Conservation (phyloP, 352 stramenopile species). For the Thraustochytrium striatum region DNA sequence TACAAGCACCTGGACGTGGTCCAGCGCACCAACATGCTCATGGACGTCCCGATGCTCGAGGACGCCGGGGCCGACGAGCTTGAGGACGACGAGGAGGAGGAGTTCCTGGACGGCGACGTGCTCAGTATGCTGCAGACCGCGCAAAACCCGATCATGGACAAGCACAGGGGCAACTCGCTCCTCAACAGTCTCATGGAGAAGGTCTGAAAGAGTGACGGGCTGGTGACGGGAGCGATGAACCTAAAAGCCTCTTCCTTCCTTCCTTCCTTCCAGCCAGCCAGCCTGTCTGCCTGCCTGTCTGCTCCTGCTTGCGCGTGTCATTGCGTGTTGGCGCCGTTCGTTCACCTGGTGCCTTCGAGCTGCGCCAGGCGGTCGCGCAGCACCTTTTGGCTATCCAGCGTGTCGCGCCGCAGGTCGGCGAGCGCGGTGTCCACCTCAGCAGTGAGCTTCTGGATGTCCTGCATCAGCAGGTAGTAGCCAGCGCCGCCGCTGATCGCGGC, state of each 20-base stretch:
- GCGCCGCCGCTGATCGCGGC: slow-evolving; percentile 3
- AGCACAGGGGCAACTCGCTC: too few relatives aligned
- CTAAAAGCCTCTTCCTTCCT: too few relatives aligned
- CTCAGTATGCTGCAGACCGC: slow-evolving; percentile 12
- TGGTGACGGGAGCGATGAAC: too few relatives aligned
- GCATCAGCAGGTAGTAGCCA: slow-evolving; percentile 38
- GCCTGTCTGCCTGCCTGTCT: too few relatives aligned
- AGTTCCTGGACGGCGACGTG: slow-evolving; percentile 23
- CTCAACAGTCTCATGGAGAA: too few relatives aligned
- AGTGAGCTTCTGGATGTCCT: slow-evolving; percentile 32
- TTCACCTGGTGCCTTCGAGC: neutral
- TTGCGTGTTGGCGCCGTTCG: neutral
- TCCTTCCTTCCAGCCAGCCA: too few relatives aligned
- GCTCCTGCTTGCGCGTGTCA: too few relatives aligned
- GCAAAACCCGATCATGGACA: too few relatives aligned
- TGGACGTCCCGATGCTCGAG: slow-evolving; percentile 8
- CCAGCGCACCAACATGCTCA: slow-evolving; percentile 14
- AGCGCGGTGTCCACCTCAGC: slow-evolving; percentile 18
- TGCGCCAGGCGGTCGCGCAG: slow-evolving; percentile 21
- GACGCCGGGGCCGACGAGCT: neutral
- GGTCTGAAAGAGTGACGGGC: too few relatives aligned
- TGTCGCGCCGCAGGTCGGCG: slow-evolving; percentile 37
- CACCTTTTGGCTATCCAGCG: slow-evolving; percentile 39
- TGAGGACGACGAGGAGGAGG: neutral
- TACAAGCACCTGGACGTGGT: slow-evolving; percentile 4